A percentile compares a stretch with the other conserved stretches of the same genome.
These are phyloP conservation scores for Stipa capillata DNA, from an alignment of 176 grass and related monocot genomes.

Conservation along the genomic window DNA sequence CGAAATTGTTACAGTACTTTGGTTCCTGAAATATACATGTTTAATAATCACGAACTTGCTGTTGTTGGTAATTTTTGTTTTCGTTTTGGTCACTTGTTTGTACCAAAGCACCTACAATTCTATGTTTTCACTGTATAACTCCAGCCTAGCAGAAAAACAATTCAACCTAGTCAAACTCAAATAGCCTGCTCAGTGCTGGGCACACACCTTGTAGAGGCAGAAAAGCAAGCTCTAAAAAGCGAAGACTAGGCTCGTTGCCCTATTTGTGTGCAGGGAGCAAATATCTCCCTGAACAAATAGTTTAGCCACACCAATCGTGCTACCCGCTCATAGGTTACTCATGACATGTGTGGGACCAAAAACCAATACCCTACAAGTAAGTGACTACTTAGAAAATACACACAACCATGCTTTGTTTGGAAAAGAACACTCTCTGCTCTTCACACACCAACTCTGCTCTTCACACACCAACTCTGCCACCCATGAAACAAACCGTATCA, in stretches of 20 bases:
- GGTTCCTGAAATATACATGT: neutral
- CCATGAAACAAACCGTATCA: neutral
- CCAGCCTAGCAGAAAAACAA: neutral
- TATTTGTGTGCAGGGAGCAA: neutral
- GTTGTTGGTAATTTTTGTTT: neutral
- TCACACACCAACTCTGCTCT: too few relatives aligned
- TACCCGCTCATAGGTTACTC: fast-evolving
- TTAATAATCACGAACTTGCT: neutral
- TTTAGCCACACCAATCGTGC: fast-evolving
- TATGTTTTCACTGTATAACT: neutral
- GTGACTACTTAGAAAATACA: fast-evolving
- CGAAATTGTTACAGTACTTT: neutral
- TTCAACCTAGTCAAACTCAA: neutral
- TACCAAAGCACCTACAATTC: neutral
- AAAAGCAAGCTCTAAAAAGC: neutral
- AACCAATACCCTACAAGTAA: fast-evolving
- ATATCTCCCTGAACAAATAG: neutral
- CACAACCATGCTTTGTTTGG: neutral
- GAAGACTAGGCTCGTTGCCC: neutral
- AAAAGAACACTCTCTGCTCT: neutral
- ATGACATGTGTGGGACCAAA: fast-evolving
- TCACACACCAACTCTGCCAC: neutral
- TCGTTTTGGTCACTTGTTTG: neutral
- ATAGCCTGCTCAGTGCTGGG: neutral
- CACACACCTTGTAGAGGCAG: neutral